A percentile compares a stretch with the other conserved stretches of the same genome.
Conservation (phyloP, 768 basidiomycete genomes). For the Amanita brunnescens region DNA sequence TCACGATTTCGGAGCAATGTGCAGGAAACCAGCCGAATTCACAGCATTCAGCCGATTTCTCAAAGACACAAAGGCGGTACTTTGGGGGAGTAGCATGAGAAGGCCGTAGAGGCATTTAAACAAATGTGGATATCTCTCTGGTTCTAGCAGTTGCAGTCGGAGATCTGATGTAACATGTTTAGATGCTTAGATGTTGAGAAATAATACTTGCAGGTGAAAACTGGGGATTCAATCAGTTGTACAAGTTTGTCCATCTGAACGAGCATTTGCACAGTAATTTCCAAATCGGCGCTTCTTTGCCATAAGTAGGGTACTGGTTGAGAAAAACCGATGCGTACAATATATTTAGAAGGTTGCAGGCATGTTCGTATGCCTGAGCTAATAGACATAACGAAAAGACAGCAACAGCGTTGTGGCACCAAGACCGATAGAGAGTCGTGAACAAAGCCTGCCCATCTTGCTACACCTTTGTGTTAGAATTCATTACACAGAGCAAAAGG, state of each 20-base stretch:
- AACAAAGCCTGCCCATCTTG: slow-evolving; percentile 97
- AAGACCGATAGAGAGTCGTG: slow-evolving; percentile 88
- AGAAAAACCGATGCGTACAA: slow-evolving; percentile 45
- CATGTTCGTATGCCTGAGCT: slow-evolving; percentile 98
- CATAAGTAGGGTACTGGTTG: not conserved
- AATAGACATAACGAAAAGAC: slow-evolving; percentile 94
- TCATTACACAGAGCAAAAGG: not conserved
- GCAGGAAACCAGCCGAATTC: slow-evolving; percentile 88
- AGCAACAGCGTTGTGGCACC: slow-evolving; percentile 98
- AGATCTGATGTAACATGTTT: slow-evolving; percentile 40
- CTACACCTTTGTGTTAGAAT: slow-evolving; percentile 20
- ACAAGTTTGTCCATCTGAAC: slow-evolving; percentile 98
- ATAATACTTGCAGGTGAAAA: slow-evolving; percentile 78
- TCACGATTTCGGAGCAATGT: slow-evolving; percentile 82
- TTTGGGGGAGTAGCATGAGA: slow-evolving; percentile 95
- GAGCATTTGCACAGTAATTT: slow-evolving; percentile 89
- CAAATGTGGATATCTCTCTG: slow-evolving; percentile 91
- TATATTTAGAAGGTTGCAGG: slow-evolving; percentile 89
- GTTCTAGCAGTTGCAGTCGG: slow-evolving; percentile 91
- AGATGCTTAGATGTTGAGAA: not conserved
- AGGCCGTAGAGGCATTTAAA: slow-evolving; percentile 98
- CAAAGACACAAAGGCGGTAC: slow-evolving; percentile 90
- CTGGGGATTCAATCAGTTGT: slow-evolving; percentile 95
- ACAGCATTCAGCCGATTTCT: slow-evolving; percentile 92
- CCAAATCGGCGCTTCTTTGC: slow-evolving; percentile 74